Percentiles rank a stretch among this genome's conserved stretches.
Evolutionary conservation across 2,329 filamentous ascomycete genomes (phyloP).

Genomic region (Botrytis deweyae): DNA sequence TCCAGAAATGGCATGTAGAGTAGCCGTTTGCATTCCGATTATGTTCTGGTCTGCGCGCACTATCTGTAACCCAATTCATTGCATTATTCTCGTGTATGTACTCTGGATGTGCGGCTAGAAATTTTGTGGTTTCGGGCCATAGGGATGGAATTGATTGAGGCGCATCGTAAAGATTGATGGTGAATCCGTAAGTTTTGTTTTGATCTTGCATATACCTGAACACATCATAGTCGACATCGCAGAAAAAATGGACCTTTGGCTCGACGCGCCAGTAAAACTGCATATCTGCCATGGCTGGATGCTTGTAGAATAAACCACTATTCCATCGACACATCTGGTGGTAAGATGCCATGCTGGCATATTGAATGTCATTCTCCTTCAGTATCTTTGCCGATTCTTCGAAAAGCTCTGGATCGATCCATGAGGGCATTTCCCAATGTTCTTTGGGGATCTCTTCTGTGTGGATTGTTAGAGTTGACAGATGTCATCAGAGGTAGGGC

Average conservation of each 20-base stretch:
- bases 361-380: slow-evolving; percentile 83
- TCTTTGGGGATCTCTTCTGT: slow-evolving; percentile 89
- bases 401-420: slow-evolving; percentile 89
- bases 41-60: slow-evolving; percentile 71
- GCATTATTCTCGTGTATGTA: slow-evolving; percentile 83
- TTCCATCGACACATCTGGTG: slow-evolving; percentile 99
- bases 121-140: slow-evolving; percentile 95
- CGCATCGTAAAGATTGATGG: slow-evolving; percentile 93
- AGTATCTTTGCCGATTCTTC: slow-evolving; percentile 80
- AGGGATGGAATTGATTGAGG: slow-evolving; percentile 81
- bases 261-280: slow-evolving; percentile 99
- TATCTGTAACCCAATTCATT: slow-evolving; percentile 83
- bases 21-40: slow-evolving; percentile 84
- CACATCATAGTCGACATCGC: slow-evolving; percentile 96
- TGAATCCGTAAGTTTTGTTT: slow-evolving; percentile 99
- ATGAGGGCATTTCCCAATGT: slow-evolving; percentile 88
- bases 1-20: slow-evolving; percentile 99
- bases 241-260: slow-evolving; percentile 98
- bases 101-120: slow-evolving; percentile 79
- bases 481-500: slow-evolving; percentile 10
- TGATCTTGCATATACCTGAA: slow-evolving; percentile 98
- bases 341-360: slow-evolving; percentile 84
- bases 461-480: slow-evolving; percentile 26
- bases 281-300: slow-evolving; percentile 76
- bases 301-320: slow-evolving; percentile 95